These are phyloP conservation scores for Diplogelasinospora grovesii DNA, from an alignment of 495 filamentous ascomycete genomes.

Conservation along the genomic window DNA sequence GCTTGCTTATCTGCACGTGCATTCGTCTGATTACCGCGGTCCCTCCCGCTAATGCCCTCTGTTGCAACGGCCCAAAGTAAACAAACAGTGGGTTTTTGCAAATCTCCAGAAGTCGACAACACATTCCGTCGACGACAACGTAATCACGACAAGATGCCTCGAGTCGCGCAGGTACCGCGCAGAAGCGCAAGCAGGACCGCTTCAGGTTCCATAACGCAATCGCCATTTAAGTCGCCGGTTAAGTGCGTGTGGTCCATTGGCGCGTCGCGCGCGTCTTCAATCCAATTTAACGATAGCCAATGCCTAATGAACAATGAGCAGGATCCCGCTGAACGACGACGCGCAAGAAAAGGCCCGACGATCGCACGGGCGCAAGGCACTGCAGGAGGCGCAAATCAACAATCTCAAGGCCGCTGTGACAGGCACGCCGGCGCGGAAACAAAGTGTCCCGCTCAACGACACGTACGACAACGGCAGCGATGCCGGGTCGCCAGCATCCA, in stretches of 20 bases:
- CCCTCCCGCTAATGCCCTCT: no score
- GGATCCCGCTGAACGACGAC: conserved; percentile 94
- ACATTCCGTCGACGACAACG: conserved; percentile 4
- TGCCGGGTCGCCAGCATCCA: conserved; percentile 41
- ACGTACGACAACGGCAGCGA: no score
- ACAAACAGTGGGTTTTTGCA: conserved; percentile 7
- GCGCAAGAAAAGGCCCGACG: conserved; percentile 83
- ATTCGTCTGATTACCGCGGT: no score
- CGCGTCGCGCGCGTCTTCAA: no score
- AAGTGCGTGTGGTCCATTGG: conserved; percentile 43
- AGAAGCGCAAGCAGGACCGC: conserved; percentile 47
- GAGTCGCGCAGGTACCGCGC: conserved; percentile 57
- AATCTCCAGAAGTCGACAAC: conserved; percentile 1
- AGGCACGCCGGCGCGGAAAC: conserved; percentile 67
- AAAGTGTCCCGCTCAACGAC: conserved; percentile 53
- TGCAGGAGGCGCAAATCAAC: conserved; percentile 86
- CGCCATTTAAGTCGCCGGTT: conserved; percentile 60
- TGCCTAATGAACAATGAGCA: conserved; percentile 14
- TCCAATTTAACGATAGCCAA: no score
- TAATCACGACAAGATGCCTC: conserved; percentile 54
- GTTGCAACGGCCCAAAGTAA: conserved; percentile 9
- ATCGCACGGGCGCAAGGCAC: conserved; percentile 77
- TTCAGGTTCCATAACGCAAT: conserved; percentile 33
- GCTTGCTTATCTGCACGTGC: no score
- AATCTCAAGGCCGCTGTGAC: conserved; percentile 79